Percentiles rank a stretch among this genome's conserved stretches.
These are phyloP conservation scores for Talaromyces sp. DNA, from an alignment of 2,329 filamentous ascomycete species.

Conservation along the genomic window DNA sequence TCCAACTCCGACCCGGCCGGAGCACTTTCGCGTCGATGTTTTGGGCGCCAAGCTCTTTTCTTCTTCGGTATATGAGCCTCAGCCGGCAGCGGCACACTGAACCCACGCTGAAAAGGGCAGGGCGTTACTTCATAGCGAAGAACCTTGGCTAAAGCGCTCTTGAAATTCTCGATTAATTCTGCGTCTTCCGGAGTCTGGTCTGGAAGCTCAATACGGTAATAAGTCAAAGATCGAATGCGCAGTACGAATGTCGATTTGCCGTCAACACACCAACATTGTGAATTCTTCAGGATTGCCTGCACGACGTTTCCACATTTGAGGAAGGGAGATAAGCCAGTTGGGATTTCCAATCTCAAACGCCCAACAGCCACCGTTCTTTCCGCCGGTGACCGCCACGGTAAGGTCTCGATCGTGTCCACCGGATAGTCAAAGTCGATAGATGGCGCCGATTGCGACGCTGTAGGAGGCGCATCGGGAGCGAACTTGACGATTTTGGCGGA, in stretches of 20 bases:
- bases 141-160: constrained; percentile 66
- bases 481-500: constrained; percentile 70
- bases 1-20: constrained; percentile 21
- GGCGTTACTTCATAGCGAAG: constrained; percentile 83
- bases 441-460: constrained; percentile 42
- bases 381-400: constrained; percentile 71
- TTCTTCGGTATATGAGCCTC: constrained; percentile 62
- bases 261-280: constrained; percentile 91
- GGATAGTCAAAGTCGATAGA: constrained; percentile 46
- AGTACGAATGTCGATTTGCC: constrained; percentile 81
- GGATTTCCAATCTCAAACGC: constrained; percentile 76
- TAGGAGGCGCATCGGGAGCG: constrained; percentile 40
- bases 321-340: constrained; percentile 82
- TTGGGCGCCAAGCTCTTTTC: constrained; percentile 67
- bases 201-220: constrained; percentile 87
- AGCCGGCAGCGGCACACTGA: constrained; percentile 70
- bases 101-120: constrained; percentile 77
- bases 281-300: constrained; percentile 82
- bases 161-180: constrained; percentile 63
- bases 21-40: constrained; percentile 45
- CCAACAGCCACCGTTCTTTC: constrained; percentile 82
- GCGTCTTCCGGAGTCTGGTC: constrained; percentile 62
- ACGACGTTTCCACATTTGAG: constrained; percentile 79
- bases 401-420: constrained; percentile 56
- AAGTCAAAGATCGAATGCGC: constrained; percentile 75